Evolutionary conservation across 768 basidiomycete species (phyloP).

Genomic region (Cystofilobasidium ferigula): DNA sequence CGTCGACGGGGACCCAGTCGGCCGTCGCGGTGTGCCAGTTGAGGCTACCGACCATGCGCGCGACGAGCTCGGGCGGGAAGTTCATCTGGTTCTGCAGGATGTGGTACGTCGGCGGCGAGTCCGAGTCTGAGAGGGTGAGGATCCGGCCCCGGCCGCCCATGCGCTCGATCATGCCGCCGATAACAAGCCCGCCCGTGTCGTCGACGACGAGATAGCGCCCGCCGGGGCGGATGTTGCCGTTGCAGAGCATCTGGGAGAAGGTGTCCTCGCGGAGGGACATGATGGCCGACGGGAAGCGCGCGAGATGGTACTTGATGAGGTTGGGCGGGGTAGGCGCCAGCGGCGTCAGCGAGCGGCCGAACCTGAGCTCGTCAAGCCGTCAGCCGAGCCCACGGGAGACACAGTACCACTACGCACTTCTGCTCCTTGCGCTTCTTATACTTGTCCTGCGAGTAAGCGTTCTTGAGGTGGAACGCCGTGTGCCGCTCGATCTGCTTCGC

Average conservation of each 20-base stretch:
- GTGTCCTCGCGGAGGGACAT: conserved; percentile 78
- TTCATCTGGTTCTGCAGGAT: conserved; percentile 69
- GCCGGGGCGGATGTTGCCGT: conserved; percentile 72
- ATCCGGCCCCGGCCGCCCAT: conserved; percentile 76
- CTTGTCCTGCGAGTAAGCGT: conserved; percentile 97
- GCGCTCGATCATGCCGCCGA: conserved; percentile 71
- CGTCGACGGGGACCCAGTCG: conserved; percentile 52
- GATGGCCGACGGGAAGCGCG: conserved; percentile 59
- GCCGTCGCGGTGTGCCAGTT: conserved; percentile 87
- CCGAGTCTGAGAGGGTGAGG: conserved; percentile 73
- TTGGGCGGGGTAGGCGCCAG: conserved; percentile 79
- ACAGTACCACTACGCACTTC: conserved; percentile 66
- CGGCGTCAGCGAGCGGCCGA: conserved; percentile 72
- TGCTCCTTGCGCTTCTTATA: conserved; percentile 93
- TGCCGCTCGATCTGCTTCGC: conserved; percentile 87
- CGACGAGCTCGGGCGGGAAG: conserved; percentile 52
- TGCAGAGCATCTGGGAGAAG: conserved; percentile 72
- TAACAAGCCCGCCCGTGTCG: conserved; percentile 78
- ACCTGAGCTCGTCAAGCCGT: conserved; percentile 45
- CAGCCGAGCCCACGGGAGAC: neutral
- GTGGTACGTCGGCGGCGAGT: conserved; percentile 85
- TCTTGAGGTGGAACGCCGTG: conserved; percentile 82
- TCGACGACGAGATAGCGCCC: conserved; percentile 83
- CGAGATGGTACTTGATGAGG: conserved; percentile 79
- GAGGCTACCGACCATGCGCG: conserved; percentile 44